Evolutionary conservation across 2,329 filamentous ascomycete genomes (phyloP).

Genomic region (Alternaria sp.): DNA sequence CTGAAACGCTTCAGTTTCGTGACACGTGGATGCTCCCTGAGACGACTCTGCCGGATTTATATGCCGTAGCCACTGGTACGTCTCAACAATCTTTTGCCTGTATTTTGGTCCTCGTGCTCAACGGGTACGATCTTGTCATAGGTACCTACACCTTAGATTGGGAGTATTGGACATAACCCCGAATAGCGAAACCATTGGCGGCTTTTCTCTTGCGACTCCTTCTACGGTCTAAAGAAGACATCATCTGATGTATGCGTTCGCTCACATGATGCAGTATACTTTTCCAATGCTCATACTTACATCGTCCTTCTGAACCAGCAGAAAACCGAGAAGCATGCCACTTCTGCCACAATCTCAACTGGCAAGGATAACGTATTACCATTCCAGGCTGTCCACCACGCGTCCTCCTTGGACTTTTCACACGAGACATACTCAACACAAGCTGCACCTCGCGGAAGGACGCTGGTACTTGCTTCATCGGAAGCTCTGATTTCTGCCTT

Average conservation of each 20-base stretch:
- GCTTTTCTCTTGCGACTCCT: no score
- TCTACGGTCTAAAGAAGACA: not conserved
- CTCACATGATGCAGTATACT: slow-evolving; percentile 47
- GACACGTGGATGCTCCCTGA: slow-evolving; percentile 51
- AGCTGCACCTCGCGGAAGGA: slow-evolving; percentile 44
- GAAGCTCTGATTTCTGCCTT: slow-evolving; percentile 53
- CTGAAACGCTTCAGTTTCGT: slow-evolving; percentile 55
- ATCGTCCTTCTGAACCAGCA: slow-evolving; percentile 58
- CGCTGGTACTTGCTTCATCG: slow-evolving; percentile 52
- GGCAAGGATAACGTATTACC: slow-evolving; percentile 6
- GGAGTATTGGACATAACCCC: not conserved
- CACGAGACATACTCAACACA: slow-evolving; percentile 19
- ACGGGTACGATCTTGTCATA: not conserved
- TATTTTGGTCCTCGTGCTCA: not conserved
- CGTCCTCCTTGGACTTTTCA: slow-evolving; percentile 16
- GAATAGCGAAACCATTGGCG: not conserved
- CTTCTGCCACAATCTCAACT: not conserved
- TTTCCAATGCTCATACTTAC: slow-evolving; percentile 57
- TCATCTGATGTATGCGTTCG: not conserved
- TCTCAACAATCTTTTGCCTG: not conserved
- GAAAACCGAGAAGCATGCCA: slow-evolving; percentile 34
- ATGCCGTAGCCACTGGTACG: slow-evolving; percentile 54
- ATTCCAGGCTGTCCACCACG: slow-evolving; percentile 21
- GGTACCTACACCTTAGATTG: not conserved
- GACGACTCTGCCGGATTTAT: slow-evolving; percentile 51